Evolutionary conservation across 371 early-diverging fungal species (phyloP), one percentile per base, ranked within the genome.

Genomic region (Pancytospora epiphaga): DNA sequence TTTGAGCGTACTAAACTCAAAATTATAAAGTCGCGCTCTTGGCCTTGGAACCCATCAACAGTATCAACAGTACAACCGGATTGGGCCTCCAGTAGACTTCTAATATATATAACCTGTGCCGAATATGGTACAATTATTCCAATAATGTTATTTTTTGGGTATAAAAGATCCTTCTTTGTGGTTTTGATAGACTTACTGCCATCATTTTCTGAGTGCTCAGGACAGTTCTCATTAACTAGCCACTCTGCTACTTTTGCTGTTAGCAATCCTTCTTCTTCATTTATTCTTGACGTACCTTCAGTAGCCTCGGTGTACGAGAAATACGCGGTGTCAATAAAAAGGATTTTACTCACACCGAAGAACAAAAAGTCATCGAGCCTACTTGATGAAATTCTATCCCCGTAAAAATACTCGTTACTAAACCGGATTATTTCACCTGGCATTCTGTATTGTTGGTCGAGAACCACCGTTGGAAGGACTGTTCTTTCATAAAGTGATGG

Each of bases 1-100:
- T 97, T 94, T 70, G 90, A 89, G 51, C 98, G 85, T 19, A 97
- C 98, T 78, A 94, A 91, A 73, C 90, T 87, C 61, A 97, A 84
- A 75, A 97, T 93, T 71, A 97, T 95, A 76, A 92, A 94, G 77
- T 95, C 96, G 82, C 94, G 95, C 80, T 97, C 98, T 80, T 95
- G 88, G 29, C 98, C 98, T 75, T 97, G 98, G 87, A 97, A 97
- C 3, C 94, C 94, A 77, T 97, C 98, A n/a, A 97, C 96, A 12
- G 27, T 60, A 9, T 60, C 29, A 9, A 60, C 88, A 72, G 92
- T 90, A 15, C 94, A 86, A 22, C 22, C 22, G 47, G 47, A 22
- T 15, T 15, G 47, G 22, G 15, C 47, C 0, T 83, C 82, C 43
- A 79, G 33, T 36, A 51, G 36, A 1, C 66, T 37, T 2, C 18